Base-by-base conservation (phyloP, 805 yeast genomes). In the Saturnispora besseyi region DNA sequence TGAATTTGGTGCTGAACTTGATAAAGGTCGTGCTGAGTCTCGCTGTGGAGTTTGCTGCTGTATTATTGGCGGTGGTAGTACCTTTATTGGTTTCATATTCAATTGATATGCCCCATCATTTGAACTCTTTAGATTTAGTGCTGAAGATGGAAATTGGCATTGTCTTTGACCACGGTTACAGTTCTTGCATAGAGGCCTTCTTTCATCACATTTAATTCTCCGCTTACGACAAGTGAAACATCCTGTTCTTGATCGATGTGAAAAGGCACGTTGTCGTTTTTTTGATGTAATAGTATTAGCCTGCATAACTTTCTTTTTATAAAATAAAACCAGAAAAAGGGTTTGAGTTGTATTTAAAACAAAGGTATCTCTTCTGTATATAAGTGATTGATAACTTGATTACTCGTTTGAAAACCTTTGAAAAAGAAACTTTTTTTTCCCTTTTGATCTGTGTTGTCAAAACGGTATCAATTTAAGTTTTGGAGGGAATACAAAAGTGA, bases 151-250 rank as follows among this genome's bases (percentile, higher is more conserved):
- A 83, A 4, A 88, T 89, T n/a, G 78, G 57, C 90, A 84, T 10
- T 75, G 73, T 51, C 82, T 81, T 59, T 77, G 77, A 24, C 79
- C 71, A 50, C 82, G 74, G 56, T 78, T 81, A 61, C 90, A 84
- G 59, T 84, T 83, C 57, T 69, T 71, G 61, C 90, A 84, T 50
- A 74, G 70, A 1, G 89, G 88, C 57, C 79, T 82, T 45, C 81
- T 64, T 66, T 84, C 90, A 63, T 84, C 90, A 64, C 90, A 84
- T 66, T 83, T 83, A 59, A 83, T 81, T 42, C 89, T 69, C 53
- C 89, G 67, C 59, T 79, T 76, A 32, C 89, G 72, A 61, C 90
- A 84, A 1, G 90, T 84, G 50, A 82, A 64, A 62, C 90, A 84
- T 2, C 91, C 91, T 0, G 89, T 82, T 58, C 85, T 70, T 2